Evolutionary conservation across 139 green algal genomes (phyloP), one percentile per base, ranked within the genome.

Genomic region (Picochlorum sp.): DNA sequence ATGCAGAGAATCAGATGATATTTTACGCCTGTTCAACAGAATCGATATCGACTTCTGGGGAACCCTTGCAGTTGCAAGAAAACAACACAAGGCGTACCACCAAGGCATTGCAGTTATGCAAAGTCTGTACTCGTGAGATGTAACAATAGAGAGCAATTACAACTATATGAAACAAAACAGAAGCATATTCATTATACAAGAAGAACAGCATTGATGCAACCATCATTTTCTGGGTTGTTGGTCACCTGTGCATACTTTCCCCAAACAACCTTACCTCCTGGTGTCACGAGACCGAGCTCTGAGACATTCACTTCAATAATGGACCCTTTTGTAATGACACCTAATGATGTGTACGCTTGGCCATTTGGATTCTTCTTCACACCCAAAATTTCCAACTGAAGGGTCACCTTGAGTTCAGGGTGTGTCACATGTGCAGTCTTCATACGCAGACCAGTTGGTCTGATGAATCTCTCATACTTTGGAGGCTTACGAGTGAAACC

Each of bases 301-400:
- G 75, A 90, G 3, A 99, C 94, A 65, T 99, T 97, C 4, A 99
- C 92, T 81, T 99, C 90, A 15, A 97, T 81, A 52, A 97, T 86
- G 11, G 90, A 11, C 23, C 77, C 79, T 78, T 97, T 97, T 14
- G 92, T 98, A 41, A 99, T 81, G 18, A 99, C 94, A 13, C 94
- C 94, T 60, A 99, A 75, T 51, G 77, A 83, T 2, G 88, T 92
- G 82, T 97, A 98, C 74, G 94, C 95, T 58, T 84, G 72, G 4
- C 94, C 94, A 73, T 99, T 99, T 50, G 94, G 94, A 79, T 99
- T 99, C 83, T 99, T 99, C 86, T 99, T 99, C 28, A 99, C 86
- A 16, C 94, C 92, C 26, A 99, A 83, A 67, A 99, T 98, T 23
- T 95, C 86, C 64, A 99, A 76, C 20, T 72, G 65, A 15, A 66